These are phyloP conservation scores for Dictyostelium capitatum DNA, from an alignment of 78 protist species.

Conservation along the genomic window DNA sequence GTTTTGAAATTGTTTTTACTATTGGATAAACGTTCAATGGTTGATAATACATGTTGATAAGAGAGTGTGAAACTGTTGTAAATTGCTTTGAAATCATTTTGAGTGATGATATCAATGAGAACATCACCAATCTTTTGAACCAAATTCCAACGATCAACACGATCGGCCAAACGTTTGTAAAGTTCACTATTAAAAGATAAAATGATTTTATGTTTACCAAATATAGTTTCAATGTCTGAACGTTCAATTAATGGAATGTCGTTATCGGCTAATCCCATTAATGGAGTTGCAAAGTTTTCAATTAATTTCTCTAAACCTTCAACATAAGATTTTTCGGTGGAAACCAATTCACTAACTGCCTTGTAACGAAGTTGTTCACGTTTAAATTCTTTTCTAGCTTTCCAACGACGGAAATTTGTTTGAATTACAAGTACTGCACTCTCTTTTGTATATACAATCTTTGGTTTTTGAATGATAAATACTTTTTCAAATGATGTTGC, in stretches of 20 bases:
- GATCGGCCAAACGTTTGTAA: conserved; percentile 16
- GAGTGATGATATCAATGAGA: conserved; percentile 49
- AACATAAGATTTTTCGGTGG: conserved; percentile 61
- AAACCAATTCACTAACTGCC: conserved; percentile 63
- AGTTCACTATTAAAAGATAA: conserved; percentile 30
- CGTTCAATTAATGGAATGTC: conserved; percentile 29
- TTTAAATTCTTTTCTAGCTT: conserved; percentile 51
- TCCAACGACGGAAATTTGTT: conserved; percentile 67
- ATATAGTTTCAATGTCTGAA: conserved; percentile 46
- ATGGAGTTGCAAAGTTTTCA: conserved; percentile 62
- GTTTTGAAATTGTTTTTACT: conserved; percentile 34
- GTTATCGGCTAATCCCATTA: conserved; percentile 25
- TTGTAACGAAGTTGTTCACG: conserved; percentile 53
- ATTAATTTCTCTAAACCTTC: conserved; percentile 72
- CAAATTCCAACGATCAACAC: conserved; percentile 43
- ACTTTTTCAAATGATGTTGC: conserved; percentile 66
- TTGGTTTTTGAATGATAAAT: conserved; percentile 32
- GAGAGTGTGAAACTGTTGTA: conserved; percentile 64
- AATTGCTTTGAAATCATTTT: conserved; percentile 50
- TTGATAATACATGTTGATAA: conserved; percentile 31
- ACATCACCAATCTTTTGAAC: conserved; percentile 74
- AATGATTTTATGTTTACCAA: conserved; percentile 72
- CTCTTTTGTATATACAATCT: conserved; percentile 35
- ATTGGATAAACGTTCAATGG: conserved; percentile 37
- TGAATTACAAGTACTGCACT: conserved; percentile 48